Evolutionary conservation across 2,329 filamentous ascomycete genomes (phyloP).

Genomic region (Cladobotryum mycophilum): DNA sequence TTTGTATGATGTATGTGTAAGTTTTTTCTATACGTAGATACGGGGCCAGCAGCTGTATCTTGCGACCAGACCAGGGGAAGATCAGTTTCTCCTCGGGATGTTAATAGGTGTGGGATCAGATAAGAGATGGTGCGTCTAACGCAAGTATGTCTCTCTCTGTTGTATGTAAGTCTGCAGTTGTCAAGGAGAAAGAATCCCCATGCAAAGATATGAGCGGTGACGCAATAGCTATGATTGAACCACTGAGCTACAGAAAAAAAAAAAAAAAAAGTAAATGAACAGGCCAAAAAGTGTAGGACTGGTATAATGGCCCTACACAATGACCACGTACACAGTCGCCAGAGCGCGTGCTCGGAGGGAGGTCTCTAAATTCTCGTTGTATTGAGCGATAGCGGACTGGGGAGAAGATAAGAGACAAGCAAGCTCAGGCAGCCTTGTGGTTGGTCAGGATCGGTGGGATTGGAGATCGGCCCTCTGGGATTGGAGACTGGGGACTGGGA

Average conservation of each 20-base stretch:
- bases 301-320: too few species aligned
- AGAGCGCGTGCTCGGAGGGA: too few species aligned
- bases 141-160: too few species aligned
- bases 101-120: neutral
- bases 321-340: neutral
- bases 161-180: neutral
- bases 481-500: neutral
- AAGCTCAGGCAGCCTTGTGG: slow-evolving; percentile 1
- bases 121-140: neutral
- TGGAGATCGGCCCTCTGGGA: slow-evolving; percentile 8
- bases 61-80: neutral
- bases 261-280: neutral
- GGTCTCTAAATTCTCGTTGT: neutral
- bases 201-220: slow-evolving; percentile 1
- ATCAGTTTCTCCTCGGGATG: too few species aligned
- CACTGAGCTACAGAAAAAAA: neutral
- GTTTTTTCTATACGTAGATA: slow-evolving; percentile 4
- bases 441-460: slow-evolving; percentile 9
- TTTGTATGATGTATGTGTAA: neutral
- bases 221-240: slow-evolving; percentile 2
- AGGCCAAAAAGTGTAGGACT: neutral
- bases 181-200: neutral
- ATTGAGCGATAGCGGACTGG: slow-evolving; percentile 8
- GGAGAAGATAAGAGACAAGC: slow-evolving; percentile 10
- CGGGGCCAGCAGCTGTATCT: neutral